A percentile compares a stretch with the other conserved stretches of the same genome.
Evolutionary conservation across 306 rosid species (phyloP).

Genomic region (Leucaena leucocephala): DNA sequence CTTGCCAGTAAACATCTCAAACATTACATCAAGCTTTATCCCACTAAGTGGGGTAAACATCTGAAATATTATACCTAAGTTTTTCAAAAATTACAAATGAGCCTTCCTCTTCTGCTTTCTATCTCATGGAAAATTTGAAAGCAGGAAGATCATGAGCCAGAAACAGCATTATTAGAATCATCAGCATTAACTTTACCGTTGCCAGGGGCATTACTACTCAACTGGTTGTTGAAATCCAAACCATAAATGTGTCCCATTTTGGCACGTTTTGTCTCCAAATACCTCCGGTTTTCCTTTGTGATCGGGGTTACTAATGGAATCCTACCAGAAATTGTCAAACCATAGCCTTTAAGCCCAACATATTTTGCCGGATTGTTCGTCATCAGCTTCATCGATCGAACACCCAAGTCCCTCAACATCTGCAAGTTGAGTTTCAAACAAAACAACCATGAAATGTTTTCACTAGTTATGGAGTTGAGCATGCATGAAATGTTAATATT

Average conservation of each 20-base stretch:
- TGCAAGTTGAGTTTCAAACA: conserved; percentile 42
- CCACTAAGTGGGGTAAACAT: not conserved
- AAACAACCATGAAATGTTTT: not conserved
- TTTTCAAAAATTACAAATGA: not conserved
- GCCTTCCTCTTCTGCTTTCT: not conserved
- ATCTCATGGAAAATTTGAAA: not conserved
- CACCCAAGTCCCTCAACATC: conserved; percentile 80
- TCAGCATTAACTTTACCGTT: conserved; percentile 42
- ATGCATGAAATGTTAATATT: not conserved
- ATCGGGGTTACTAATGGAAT: conserved; percentile 72
- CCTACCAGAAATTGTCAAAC: conserved; percentile 73
- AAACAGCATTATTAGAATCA: conserved; percentile 36
- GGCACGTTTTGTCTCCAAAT: conserved; percentile 71
- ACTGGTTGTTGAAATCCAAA: conserved; percentile 40
- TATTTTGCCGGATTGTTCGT: conserved; percentile 90
- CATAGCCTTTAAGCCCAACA: conserved; percentile 81
- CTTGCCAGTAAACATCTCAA: not conserved
- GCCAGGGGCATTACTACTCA: conserved; percentile 41
- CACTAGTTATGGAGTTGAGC: not conserved
- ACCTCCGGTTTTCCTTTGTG: conserved; percentile 74
- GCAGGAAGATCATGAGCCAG: conserved; percentile 30
- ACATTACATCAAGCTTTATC: not conserved
- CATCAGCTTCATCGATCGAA: conserved; percentile 84
- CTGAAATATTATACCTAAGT: not conserved
- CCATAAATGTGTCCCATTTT: conserved; percentile 82